These are phyloP conservation scores for Aspergillus costaricaensis DNA, from an alignment of 2,329 filamentous ascomycete genomes.

Conservation along the genomic window DNA sequence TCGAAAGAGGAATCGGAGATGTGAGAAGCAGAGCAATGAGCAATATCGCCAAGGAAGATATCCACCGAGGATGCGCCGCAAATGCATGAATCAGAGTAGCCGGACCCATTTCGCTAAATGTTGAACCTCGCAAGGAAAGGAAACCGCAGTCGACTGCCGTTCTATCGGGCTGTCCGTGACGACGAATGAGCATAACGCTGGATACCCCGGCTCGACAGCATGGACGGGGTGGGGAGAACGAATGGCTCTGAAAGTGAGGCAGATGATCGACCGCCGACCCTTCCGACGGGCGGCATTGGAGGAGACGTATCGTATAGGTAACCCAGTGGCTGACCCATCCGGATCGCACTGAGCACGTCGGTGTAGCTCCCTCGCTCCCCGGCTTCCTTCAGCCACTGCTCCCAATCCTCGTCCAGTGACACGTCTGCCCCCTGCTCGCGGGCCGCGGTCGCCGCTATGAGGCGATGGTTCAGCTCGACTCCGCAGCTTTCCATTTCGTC, in stretches of 20 bases:
- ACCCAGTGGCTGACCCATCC: conserved; percentile 37
- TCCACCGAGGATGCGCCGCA: conserved; percentile 28
- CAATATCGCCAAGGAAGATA: conserved; percentile 12
- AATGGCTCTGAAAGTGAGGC: conserved; percentile 25
- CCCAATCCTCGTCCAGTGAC: conserved; percentile 52
- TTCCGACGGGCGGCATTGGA: conserved; percentile 19
- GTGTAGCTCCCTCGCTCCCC: conserved; percentile 52
- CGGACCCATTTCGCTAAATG: conserved; percentile 7
- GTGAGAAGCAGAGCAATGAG: background rate
- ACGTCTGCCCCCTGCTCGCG: conserved; percentile 52
- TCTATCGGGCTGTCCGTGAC: conserved; percentile 31
- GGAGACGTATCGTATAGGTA: conserved; percentile 30
- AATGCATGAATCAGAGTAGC: conserved; percentile 22
- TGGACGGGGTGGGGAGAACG: conserved; percentile 25
- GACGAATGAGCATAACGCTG: conserved; percentile 27
- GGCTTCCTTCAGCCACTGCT: conserved; percentile 61
- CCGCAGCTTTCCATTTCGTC: conserved; percentile 55
- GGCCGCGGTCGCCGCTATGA: conserved; percentile 56
- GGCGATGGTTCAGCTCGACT: conserved; percentile 53
- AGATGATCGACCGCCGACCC: conserved; percentile 22
- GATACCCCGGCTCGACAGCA: conserved; percentile 25
- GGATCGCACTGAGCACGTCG: conserved; percentile 44
- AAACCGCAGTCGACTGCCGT: conserved; percentile 8
- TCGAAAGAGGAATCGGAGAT: background rate
- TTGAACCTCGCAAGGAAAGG: conserved; percentile 13